These are phyloP conservation scores for Vitis vinifera DNA, from an alignment of 164 flowering plant genomes.

Conservation along the genomic window DNA sequence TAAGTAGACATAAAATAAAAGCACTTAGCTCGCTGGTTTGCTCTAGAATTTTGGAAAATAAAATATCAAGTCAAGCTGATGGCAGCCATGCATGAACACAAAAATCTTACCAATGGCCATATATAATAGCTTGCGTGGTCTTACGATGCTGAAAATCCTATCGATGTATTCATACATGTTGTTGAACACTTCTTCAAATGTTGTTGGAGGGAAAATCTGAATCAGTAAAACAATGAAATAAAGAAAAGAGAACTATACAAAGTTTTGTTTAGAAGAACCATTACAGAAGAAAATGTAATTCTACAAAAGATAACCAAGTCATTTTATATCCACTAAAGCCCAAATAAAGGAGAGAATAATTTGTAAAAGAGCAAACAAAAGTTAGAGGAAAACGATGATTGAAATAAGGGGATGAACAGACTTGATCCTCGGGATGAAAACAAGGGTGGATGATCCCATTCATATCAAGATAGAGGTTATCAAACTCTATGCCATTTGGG, in stretches of 20 bases:
- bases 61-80: too few relatives aligned
- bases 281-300: too few relatives aligned
- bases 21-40: too few relatives aligned
- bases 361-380: too few relatives aligned
- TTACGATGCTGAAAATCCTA: slow-evolving; percentile 37
- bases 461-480: slow-evolving; percentile 59
- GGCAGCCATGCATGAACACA: not conserved
- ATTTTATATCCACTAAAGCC: too few relatives aligned
- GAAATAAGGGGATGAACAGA: too few relatives aligned
- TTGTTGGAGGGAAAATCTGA: slow-evolving; percentile 26
- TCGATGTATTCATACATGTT: slow-evolving; percentile 49
- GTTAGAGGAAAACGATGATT: too few relatives aligned
- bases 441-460: slow-evolving; percentile 66
- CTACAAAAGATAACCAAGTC: too few relatives aligned
- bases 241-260: too few relatives aligned
- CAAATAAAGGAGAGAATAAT: too few relatives aligned
- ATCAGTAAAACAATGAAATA: not conserved
- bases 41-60: too few relatives aligned
- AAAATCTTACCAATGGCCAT: slow-evolving; percentile 54
- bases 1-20: not conserved
- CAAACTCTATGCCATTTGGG: slow-evolving; percentile 54
- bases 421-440: slow-evolving; percentile 48
- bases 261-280: too few relatives aligned
- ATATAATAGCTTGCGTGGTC: slow-evolving; percentile 57
- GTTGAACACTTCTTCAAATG: slow-evolving; percentile 46